These are phyloP conservation scores for Allium cepa DNA, from an alignment of 106 monocot species.

Conservation along the genomic window DNA sequence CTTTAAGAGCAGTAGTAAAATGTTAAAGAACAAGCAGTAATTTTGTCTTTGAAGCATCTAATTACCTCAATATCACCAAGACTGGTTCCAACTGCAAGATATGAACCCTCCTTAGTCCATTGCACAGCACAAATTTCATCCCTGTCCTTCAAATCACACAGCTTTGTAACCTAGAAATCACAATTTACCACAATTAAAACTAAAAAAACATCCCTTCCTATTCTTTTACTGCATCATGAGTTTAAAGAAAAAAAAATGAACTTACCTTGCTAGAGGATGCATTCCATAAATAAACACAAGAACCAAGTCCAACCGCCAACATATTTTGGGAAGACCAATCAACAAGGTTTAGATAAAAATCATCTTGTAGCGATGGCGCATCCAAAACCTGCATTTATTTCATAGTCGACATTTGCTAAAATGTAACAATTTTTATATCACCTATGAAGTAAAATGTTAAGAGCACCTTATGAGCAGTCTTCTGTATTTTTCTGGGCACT, in stretches of 20 bases:
- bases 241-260: slow-evolving; percentile 1
- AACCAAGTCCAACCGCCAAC: slow-evolving; percentile 86
- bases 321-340: slow-evolving; percentile 97
- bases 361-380: slow-evolving; percentile 93
- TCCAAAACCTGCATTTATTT: slow-evolving; percentile 59
- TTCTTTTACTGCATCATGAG: no score
- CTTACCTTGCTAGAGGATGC: slow-evolving; percentile 88
- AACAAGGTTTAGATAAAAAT: slow-evolving; percentile 94
- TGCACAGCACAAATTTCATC: slow-evolving; percentile 85
- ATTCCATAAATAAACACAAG: slow-evolving; percentile 91
- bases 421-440: neutral
- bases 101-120: slow-evolving; percentile 93
- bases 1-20: no score
- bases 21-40: neutral
- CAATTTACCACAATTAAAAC: neutral
- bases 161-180: slow-evolving; percentile 67
- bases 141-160: slow-evolving; percentile 81
- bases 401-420: neutral
- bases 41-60: neutral
- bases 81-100: slow-evolving; percentile 79
- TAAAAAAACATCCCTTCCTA: no score
- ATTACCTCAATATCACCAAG: slow-evolving; percentile 89
- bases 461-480: slow-evolving; percentile 66
- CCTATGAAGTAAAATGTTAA: neutral
- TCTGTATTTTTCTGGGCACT: slow-evolving; percentile 47